Base-by-base conservation (phyloP, 2,329 filamentous ascomycete species). In the Alternaria solani region DNA sequence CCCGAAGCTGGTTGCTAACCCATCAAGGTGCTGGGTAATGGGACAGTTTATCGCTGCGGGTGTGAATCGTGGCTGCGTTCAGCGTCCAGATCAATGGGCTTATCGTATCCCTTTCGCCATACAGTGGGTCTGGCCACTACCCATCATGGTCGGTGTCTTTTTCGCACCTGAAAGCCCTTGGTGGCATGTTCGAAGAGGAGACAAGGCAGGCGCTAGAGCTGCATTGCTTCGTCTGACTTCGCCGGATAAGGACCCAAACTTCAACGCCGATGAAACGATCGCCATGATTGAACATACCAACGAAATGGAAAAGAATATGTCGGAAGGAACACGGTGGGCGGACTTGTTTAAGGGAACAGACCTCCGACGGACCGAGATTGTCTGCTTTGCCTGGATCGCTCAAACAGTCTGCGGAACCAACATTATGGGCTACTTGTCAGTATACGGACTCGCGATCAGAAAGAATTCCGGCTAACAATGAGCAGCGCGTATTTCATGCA, bases 251-350 rank as follows among this genome's bases (percentile, higher is more conserved):
- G 87, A 92, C 62, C 88, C 87, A 0, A 85, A 89, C 26, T 72
- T 72, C 59, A 70, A 75, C 25, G 63, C 67, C 8, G 72, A 74
- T 47, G 69, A 74, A 8, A 95, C 91, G 0, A 85, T 96, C 61
- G 88, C 91, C 66, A 94, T 96, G 91, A 96, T 97, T 88, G 87
- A 92, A 4, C 91, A 95, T 73, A 96, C 93, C 1, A 93, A 91
- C 1, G 89, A 90, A 1, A 81, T 96, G n/a, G 93, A 96, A 75
- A 85, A 91, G 73, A 81, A 86, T 75, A 89, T 92, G 56, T 59
- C 61, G 30, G 81, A 82, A 14, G 92, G 92, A 26, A 87, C 91
- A 8, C 88, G 85, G 46, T 96, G 94, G 78, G 79, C 84, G 66
- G 92, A 96, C 75, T 94, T 92, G 78, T 95, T 96, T 84, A 89